Conservation (phyloP, 257 asterid genomes). For the Mitragyna speciosa region DNA sequence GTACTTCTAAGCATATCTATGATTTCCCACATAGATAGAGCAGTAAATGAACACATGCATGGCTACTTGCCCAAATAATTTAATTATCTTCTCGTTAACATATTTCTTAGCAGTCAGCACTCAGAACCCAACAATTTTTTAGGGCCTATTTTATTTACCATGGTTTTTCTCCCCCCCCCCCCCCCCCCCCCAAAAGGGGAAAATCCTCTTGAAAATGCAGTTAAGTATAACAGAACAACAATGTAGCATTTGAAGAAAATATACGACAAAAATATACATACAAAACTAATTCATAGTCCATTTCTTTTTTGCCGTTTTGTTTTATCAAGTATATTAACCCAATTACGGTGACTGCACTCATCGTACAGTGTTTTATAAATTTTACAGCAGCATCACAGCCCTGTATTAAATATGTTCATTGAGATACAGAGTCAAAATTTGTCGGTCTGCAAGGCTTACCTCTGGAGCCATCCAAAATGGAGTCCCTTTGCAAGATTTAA, state of each 20-base stretch:
- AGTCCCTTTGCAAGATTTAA: slow-evolving; percentile 93
- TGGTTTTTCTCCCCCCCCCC: background rate
- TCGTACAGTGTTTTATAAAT: background rate
- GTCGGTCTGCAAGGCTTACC: slow-evolving; percentile 36
- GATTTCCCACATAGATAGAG: background rate
- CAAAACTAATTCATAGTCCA: background rate
- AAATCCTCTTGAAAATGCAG: background rate
- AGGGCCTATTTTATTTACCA: background rate
- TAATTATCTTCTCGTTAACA: background rate
- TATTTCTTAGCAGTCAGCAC: background rate
- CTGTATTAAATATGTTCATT: background rate
- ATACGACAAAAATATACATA: background rate
- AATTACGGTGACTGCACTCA: background rate
- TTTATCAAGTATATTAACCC: background rate
- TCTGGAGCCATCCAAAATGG: slow-evolving; percentile 99
- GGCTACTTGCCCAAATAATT: background rate
- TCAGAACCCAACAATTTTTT: background rate
- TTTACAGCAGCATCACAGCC: background rate
- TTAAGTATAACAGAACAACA: background rate
- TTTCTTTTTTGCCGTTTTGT: background rate
- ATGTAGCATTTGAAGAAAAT: background rate
- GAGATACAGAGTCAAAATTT: background rate
- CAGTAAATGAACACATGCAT: background rate
- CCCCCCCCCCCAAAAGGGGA: too few relatives aligned
- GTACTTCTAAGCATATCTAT: background rate